Conservation (phyloP, 805 yeast genomes). For the Zygoascus biomembranicola region DNA sequence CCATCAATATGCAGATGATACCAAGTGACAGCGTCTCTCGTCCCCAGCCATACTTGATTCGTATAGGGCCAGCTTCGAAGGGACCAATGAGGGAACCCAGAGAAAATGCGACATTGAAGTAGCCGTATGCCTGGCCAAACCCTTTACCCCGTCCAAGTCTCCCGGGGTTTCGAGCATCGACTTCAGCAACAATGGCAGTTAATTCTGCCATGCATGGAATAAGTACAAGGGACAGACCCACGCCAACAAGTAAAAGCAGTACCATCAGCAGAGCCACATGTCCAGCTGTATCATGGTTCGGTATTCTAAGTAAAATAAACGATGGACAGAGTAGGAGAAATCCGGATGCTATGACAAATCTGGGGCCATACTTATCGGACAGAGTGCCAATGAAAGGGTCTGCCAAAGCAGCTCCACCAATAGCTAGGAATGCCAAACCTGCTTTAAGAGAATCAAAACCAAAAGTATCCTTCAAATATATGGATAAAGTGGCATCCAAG, state of each 20-base stretch:
- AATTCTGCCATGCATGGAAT: slow-evolving; percentile 26
- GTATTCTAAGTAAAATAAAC: slow-evolving; percentile 23
- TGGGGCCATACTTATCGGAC: slow-evolving; percentile 23
- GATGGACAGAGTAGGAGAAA: slow-evolving; percentile 12
- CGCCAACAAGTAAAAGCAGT: slow-evolving; percentile 22
- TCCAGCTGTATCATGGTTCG: slow-evolving; percentile 16
- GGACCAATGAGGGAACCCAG: slow-evolving; percentile 28
- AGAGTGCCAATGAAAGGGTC: slow-evolving; percentile 25
- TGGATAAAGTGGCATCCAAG: slow-evolving; percentile 27
- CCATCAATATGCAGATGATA: slow-evolving; percentile 11
- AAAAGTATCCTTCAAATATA: slow-evolving; percentile 24
- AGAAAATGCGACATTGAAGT: slow-evolving; percentile 28
- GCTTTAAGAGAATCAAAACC: slow-evolving; percentile 23
- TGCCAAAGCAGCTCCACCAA: slow-evolving; percentile 23
- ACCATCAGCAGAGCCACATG: slow-evolving; percentile 24
- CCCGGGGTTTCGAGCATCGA: slow-evolving; percentile 23
- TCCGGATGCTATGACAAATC: slow-evolving; percentile 21
- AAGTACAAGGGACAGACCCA: slow-evolving; percentile 16
- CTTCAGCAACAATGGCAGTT: slow-evolving; percentile 16
- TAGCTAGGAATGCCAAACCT: slow-evolving; percentile 25
- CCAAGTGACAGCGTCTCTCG: slow-evolving; percentile 18
- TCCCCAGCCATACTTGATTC: slow-evolving; percentile 20
- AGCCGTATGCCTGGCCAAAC: slow-evolving; percentile 27
- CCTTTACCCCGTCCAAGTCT: slow-evolving; percentile 26
- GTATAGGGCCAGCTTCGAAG: slow-evolving; percentile 23